Evolutionary conservation across 2,329 filamentous ascomycete species (phyloP), one percentile per base, ranked within the genome.

Genomic region (Hymenoscyphus repandus): DNA sequence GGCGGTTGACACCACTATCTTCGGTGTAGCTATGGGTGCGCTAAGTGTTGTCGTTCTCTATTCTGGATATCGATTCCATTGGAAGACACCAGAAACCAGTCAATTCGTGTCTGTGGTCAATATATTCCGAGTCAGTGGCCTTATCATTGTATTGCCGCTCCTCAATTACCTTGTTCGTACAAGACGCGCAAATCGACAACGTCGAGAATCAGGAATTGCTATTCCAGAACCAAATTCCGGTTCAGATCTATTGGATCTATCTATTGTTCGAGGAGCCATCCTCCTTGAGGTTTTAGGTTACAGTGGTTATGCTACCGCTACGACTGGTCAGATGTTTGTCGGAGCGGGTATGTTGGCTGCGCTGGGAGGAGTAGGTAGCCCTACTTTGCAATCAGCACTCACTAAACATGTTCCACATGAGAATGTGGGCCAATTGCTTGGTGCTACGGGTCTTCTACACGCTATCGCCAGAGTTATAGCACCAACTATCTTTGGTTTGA

Each of bases 401-500:
- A 96, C 90, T 17, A 97, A 96, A 66, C 93, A 97, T 67, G 85
- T 97, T 0, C 89, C 91, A 0, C 76, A 83, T 0, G 87, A 93
- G 56, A 80, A 80, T 42, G 85, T 93, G 0, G 93, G 93, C 0
- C 84, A 93, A 66, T 73, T 97, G n/a, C 77, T 99, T 0, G 93
- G 93, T 18, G 91, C 90, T 1, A 86, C 85, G 13, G 93, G 92
- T 0, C 74, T 97, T 54, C 70, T 97, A 51, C 92, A 97, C 69
- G 87, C 90, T 1, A 70, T 96, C 33, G 81, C 88, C 2, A 77
- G 90, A 54, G 82, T 97, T 2, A 66, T 95, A 11, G 84, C 86
- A 1, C 93, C 93, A 0, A 78, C 89, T 0, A 64, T 92, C 1
- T 95, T 96, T 69, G 95, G 93, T 63, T 79, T 88, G 5, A 80